Conservation (phyloP, 2,329 filamentous ascomycete genomes). For the Fusarium penzigii region DNA sequence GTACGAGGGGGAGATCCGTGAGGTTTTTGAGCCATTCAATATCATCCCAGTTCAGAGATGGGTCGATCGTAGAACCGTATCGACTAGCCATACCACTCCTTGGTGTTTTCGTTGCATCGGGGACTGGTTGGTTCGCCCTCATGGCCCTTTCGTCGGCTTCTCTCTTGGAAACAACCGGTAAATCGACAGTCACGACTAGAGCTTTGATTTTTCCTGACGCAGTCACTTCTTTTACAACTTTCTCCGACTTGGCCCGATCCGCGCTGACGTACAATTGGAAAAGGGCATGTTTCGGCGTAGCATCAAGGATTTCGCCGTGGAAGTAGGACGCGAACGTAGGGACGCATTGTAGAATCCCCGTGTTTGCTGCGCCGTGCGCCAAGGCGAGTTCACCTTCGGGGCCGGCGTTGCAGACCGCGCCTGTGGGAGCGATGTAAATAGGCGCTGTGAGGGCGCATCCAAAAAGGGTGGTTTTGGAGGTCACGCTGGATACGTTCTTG, state of each 20-base stretch:
- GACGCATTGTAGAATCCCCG: constrained; percentile 60
- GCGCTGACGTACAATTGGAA: constrained; percentile 66
- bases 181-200: constrained; percentile 61
- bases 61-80: constrained; percentile 59
- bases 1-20: constrained; percentile 54
- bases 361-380: constrained; percentile 24
- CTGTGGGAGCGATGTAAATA: constrained; percentile 25
- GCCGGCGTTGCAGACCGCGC: constrained; percentile 12
- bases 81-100: constrained; percentile 56
- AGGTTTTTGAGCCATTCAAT: constrained; percentile 59
- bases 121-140: constrained; percentile 39
- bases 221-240: constrained; percentile 48
- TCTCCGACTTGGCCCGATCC: constrained; percentile 51
- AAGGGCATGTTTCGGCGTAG: constrained; percentile 35
- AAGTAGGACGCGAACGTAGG: constrained; percentile 63
- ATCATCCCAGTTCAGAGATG: constrained; percentile 63
- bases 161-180: constrained; percentile 57
- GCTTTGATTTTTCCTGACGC: constrained; percentile 47
- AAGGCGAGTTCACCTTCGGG: constrained; percentile 23
- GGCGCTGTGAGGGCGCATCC: constrained; percentile 23
- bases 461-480: constrained; percentile 17
- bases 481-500: constrained; percentile 19
- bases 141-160: constrained; percentile 47
- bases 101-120: constrained; percentile 43
- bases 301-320: constrained; percentile 50